Conservation (phyloP, 2,329 filamentous ascomycete genomes). For the Neofusicoccum cordaticola region DNA sequence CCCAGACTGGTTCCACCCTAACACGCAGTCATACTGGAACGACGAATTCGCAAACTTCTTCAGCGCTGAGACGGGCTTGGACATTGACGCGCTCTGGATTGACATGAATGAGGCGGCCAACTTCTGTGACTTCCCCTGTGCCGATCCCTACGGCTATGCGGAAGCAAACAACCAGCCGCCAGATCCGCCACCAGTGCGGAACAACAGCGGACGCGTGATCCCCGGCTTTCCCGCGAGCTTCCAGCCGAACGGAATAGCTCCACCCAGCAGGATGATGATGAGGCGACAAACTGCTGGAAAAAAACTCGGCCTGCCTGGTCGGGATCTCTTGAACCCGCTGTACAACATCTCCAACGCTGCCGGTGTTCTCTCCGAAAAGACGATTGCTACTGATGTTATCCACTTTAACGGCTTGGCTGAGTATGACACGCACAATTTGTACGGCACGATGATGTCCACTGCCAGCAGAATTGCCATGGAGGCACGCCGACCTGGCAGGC, state of each 20-base stretch:
- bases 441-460: slow-evolving; percentile 71
- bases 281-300: slow-evolving; percentile 37
- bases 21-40: slow-evolving; percentile 67
- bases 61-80: slow-evolving; percentile 59
- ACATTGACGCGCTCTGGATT: slow-evolving; percentile 71
- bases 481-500: slow-evolving; percentile 58
- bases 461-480: slow-evolving; percentile 66
- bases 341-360: slow-evolving; percentile 65
- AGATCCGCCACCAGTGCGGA: slow-evolving; percentile 58
- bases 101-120: slow-evolving; percentile 43
- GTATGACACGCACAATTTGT: slow-evolving; percentile 76
- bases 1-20: slow-evolving; percentile 73
- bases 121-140: slow-evolving; percentile 46
- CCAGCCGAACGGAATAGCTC: slow-evolving; percentile 49
- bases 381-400: slow-evolving; percentile 65
- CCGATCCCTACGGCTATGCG: slow-evolving; percentile 37
- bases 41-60: slow-evolving; percentile 67
- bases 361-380: slow-evolving; percentile 41
- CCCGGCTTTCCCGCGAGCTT: slow-evolving; percentile 68
- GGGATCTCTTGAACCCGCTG: slow-evolving; percentile 62
- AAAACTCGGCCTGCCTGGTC: slow-evolving; percentile 58
- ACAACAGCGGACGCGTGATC: slow-evolving; percentile 59
- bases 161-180: slow-evolving; percentile 55
- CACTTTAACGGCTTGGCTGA: slow-evolving; percentile 66
- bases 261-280: neutral